Evolutionary conservation across 2,329 filamentous ascomycete species (phyloP), one percentile per base, ranked within the genome.

Genomic region (Alternaria viburni): DNA sequence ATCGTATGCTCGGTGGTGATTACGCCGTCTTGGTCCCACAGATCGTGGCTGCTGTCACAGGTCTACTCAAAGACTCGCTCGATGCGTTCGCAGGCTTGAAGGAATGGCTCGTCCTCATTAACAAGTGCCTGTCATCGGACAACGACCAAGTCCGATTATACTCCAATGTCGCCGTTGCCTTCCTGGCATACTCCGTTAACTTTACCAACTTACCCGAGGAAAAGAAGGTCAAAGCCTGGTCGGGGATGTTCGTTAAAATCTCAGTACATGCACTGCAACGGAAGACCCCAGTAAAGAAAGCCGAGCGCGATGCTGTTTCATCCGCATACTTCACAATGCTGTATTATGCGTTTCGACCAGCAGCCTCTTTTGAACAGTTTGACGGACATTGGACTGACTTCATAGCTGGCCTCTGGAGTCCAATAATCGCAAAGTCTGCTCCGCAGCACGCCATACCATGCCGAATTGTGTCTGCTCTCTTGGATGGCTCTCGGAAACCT

Each of bases 81-180:
- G 74, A 88, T 83, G 79, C 82, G 41, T 98, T 95, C 92, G 85
- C 90, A 30, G 88, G 91, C 73, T 89, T 93, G 66, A 86, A 85
- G 26, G 84, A 87, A 6, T 97, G 93, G 91, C 83, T 97, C 8
- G 86, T 86, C 30, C 86, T 97, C 10, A 90, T 97, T 17, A 91
- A 97, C 72, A 86, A 86, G 65, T 96, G 93, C 73, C 93, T 98
- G 80, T 97, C 97, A 75, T 91, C 89, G 69, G 87, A 87, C 56
- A 93, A 97, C 66, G 81, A 86, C 4, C 82, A 86, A 12, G 75
- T 79, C 36, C 47, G 91, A 90, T 47, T 74, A 7, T 90, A 96
- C 72, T 92, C 94, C 21, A 93, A 95, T 72, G 83, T 90, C 59
- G 93, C 93, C 1, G 97, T 95, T 92, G 93, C 92, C 70, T 90